phyloP scores from a whole-genome alignment of 2,329 filamentous ascomycete genomes.

The Pyrenophora tritici-repentis region DNA sequence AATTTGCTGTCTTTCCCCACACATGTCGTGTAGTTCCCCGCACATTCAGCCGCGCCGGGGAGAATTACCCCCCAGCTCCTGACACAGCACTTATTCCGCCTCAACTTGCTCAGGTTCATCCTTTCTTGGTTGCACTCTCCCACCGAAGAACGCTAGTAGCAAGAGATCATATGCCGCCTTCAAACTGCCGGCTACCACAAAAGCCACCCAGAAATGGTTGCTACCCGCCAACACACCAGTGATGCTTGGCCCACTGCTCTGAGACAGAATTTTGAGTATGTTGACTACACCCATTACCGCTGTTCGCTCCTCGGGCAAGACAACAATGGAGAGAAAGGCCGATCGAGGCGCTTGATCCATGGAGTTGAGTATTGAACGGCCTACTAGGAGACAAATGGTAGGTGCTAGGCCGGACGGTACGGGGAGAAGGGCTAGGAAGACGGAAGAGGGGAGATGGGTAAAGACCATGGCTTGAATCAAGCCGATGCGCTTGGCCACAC shows the following conservation, averaged over 20 bases:
- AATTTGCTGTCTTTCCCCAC: no score
- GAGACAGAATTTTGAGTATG: slow-evolving; percentile 44
- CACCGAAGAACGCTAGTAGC: slow-evolving; percentile 44
- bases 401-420: slow-evolving; percentile 27
- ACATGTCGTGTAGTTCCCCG: background rate
- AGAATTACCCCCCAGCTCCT: background rate
- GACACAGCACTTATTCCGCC: slow-evolving; percentile 1
- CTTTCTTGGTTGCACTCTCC: slow-evolving; percentile 23
- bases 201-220: slow-evolving; percentile 46
- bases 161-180: slow-evolving; percentile 45
- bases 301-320: slow-evolving; percentile 43
- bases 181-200: slow-evolving; percentile 45
- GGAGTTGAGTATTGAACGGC: slow-evolving; percentile 38
- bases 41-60: background rate
- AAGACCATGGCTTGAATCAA: slow-evolving; percentile 54
- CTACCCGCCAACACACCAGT: slow-evolving; percentile 45
- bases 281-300: slow-evolving; percentile 50
- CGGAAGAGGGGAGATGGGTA: slow-evolving; percentile 44
- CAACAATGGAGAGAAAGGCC: slow-evolving; percentile 43
- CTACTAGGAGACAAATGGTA: slow-evolving; percentile 41
- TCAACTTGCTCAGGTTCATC: slow-evolving; percentile 3
- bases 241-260: slow-evolving; percentile 41
- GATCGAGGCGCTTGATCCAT: slow-evolving; percentile 49
- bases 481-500: slow-evolving; percentile 66
- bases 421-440: slow-evolving; percentile 44